Percentiles rank a stretch among this genome's conserved stretches.
phyloP scores from a whole-genome alignment of 108 stramenopile species.

The Cylindrotheca fusiformis region DNA sequence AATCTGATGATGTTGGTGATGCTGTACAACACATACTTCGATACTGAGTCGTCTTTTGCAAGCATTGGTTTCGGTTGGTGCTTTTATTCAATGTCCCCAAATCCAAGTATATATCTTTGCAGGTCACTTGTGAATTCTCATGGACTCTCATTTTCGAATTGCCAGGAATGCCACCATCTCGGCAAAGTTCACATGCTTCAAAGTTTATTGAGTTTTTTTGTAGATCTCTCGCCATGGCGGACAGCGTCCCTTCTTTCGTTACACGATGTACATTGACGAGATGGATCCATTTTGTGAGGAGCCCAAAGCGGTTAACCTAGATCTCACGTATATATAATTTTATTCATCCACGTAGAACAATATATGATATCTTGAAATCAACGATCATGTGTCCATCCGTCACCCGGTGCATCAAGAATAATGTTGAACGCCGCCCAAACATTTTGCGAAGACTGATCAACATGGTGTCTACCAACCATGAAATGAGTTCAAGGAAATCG shows the following conservation, averaged over 20 bases:
- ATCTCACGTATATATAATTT: no score
- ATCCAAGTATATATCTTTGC: background rate
- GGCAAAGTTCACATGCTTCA: background rate
- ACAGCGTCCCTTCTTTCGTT: background rate
- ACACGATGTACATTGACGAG: background rate
- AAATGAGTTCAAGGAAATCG: background rate
- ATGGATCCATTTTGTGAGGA: background rate
- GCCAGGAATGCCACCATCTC: background rate
- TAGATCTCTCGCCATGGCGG: background rate
- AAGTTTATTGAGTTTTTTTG: background rate
- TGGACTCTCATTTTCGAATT: background rate
- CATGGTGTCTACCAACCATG: no score
- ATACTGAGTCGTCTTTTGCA: background rate
- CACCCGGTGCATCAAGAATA: background rate
- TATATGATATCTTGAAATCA: no score
- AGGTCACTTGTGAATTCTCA: background rate
- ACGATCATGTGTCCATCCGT: background rate
- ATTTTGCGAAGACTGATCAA: no score
- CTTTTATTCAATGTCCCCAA: background rate
- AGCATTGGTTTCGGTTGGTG: background rate
- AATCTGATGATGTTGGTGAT: no score
- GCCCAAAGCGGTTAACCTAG: no score
- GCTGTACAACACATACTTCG: background rate
- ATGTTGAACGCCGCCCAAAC: no score
- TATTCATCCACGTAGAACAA: no score